Conservation (phyloP, 2,329 filamentous ascomycete species). For the Xylariaceae sp. region DNA sequence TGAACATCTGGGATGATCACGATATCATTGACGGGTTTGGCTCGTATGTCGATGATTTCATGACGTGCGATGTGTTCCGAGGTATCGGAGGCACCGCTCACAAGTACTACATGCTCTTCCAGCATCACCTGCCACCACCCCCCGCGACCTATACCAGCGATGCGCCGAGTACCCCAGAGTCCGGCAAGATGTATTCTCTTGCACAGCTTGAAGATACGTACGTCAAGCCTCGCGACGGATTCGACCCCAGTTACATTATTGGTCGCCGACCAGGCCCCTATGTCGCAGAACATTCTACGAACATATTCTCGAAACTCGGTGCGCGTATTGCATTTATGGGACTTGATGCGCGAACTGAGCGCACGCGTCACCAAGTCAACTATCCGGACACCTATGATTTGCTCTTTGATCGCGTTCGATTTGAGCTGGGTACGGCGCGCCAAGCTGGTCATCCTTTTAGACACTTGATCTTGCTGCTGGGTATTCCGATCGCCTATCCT, state of each 20-base stretch:
- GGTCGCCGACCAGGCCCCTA: constrained; percentile 78
- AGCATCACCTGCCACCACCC: constrained; percentile 86
- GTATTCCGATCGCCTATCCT: constrained; percentile 82
- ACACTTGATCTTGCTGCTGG: constrained; percentile 81
- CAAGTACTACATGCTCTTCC: constrained; percentile 98
- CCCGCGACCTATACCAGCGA: constrained; percentile 76
- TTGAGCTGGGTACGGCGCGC: constrained; percentile 65
- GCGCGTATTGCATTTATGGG: constrained; percentile 79
- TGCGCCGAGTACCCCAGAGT: constrained; percentile 53
- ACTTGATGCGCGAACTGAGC: constrained; percentile 89
- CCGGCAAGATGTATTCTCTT: constrained; percentile 59
- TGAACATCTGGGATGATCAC: constrained; percentile 98
- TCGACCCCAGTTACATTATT: constrained; percentile 70
- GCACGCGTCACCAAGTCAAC: constrained; percentile 89
- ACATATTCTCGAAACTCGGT: constrained; percentile 79
- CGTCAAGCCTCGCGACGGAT: constrained; percentile 49
- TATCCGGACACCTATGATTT: constrained; percentile 85
- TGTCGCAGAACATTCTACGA: constrained; percentile 81
- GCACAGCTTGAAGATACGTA: constrained; percentile 70
- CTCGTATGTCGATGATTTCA: constrained; percentile 89
- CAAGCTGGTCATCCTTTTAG: constrained; percentile 70
- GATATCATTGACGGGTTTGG: constrained; percentile 91
- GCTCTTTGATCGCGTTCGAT: constrained; percentile 70
- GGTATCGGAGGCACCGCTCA: constrained; percentile 88
- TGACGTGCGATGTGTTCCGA: constrained; percentile 85